These are phyloP conservation scores for Voacanga thouarsii DNA, from an alignment of 257 asterid genomes.

Conservation along the genomic window DNA sequence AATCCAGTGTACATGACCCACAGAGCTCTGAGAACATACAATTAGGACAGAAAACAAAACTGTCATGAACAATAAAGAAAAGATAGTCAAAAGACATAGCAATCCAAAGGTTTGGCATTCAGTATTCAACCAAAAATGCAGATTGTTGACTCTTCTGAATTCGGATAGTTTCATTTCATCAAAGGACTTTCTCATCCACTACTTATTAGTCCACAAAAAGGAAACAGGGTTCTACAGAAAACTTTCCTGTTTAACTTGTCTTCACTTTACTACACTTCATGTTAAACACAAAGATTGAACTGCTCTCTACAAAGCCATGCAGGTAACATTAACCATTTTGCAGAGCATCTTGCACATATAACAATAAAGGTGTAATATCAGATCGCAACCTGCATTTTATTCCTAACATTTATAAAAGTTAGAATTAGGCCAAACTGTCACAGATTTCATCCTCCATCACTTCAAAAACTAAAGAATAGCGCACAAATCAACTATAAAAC, in stretches of 20 bases:
- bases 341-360: no score
- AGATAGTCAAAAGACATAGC: neutral
- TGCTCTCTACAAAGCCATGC: neutral
- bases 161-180: neutral
- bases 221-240: neutral
- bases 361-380: neutral
- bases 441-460: no score
- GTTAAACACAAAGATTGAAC: neutral
- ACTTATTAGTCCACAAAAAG: neutral
- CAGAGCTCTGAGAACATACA: neutral
- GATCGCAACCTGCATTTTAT: neutral
- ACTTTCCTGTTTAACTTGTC: neutral
- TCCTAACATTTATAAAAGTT: neutral
- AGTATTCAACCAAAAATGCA: neutral
- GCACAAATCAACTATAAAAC: no score
- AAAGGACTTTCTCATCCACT: neutral
- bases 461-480: no score
- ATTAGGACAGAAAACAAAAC: no score
- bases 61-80: neutral
- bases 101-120: neutral
- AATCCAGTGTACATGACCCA: neutral
- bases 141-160: neutral
- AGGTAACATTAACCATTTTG: no score
- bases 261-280: neutral
- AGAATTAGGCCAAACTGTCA: no score